Base-by-base conservation (phyloP, 2,329 filamentous ascomycete species). In the Arthroderma uncinatum region DNA sequence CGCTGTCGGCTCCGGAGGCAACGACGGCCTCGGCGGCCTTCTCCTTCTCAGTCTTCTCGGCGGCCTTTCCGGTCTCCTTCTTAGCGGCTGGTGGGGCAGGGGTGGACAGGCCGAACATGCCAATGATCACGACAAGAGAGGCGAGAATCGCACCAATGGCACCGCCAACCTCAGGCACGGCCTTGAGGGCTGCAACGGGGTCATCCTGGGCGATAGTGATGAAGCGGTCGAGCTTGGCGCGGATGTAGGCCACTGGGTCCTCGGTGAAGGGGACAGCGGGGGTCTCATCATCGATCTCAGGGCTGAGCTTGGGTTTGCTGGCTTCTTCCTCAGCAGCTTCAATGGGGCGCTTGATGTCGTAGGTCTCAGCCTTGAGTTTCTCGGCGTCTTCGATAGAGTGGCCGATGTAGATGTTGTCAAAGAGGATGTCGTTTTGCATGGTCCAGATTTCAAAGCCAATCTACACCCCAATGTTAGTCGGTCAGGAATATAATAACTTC, bases 381-480 rank as follows among this genome's bases (percentile, higher is more conserved):
- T 87, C 84, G 61, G 93, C 93, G 65, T 98, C 93, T 70, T 89
- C 89, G 65, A 93, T 73, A 19, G 92, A 97, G 84, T 98, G 93
- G 62, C 93, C 93, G 72, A 98, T 90, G 83, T 97, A 98, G 80
- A 98, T 94, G 85, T 98, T 98, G 83, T 97, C 89, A 68, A 98
- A 97, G 68, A 96, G 86, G 67, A 98, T 97, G 71, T 96, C 87
- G 73, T 85, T 95, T 78, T 96, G 92, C 93, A 98, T 98, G 68
- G 93, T 97, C 93, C 93, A 98, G 78, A 98, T 92, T 77, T 98
- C 93, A 70, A 97, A 97, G 67, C 93, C 93, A 77, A 97, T 91
- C 87, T 90, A 69, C 19, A 25, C 7, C 1, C 8, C 10, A 19
- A 37, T 53, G 59, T 66, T 59, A 61, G 36, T 54, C 65, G 58